Base-by-base conservation (phyloP, 164 flowering plant species). In the Magnolia officinalis region DNA sequence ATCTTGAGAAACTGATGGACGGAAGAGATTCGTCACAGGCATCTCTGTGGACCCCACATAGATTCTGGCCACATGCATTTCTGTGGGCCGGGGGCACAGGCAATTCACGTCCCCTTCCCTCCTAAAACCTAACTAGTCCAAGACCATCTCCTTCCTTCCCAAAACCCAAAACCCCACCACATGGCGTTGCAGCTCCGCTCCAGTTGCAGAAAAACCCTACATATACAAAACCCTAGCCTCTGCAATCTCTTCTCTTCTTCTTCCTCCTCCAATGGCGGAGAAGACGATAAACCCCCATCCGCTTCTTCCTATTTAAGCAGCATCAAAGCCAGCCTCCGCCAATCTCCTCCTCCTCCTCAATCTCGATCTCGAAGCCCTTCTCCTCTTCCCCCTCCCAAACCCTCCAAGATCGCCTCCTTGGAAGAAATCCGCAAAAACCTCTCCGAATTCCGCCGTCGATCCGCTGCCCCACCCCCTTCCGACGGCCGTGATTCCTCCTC, bases 401-500 rank as follows among this genome's bases (percentile, higher is more conserved):
- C 80, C 19, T 49, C 83, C 20, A 74, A 74, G 29, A 59, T 31
- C 51, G 77, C 77, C 7, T 78, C 86, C 6, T 21, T 84, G 1
- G 87, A 88, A 1, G 92, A 89, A 71, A 87, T 92, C 73, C 83
- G 84, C 1, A 81, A 83, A 55, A 87, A 85, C 58, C 88, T 92
- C 76, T 73, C 89, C 50, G 86, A 86, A 72, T 92, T 86, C 75
- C 89, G 89, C 59, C 79, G 75, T 8, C 80, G 85, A 67, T 67
- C 91, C 51, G 68, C 87, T 11, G 77, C 78, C 2, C 83, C 89
- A 4, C 75, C 85, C 0, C 80, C 84, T 1, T 26, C 20, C 18
- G 50, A 67, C 29, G 69, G 67, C 51, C 75, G 76, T 50, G 58
- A 8, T 49, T 2, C 78, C 49, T 23, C 77, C 0, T 9, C 74